phyloP scores from a whole-genome alignment of 129 eudicot species.

The Chrysanthemum lavandulifolium region DNA sequence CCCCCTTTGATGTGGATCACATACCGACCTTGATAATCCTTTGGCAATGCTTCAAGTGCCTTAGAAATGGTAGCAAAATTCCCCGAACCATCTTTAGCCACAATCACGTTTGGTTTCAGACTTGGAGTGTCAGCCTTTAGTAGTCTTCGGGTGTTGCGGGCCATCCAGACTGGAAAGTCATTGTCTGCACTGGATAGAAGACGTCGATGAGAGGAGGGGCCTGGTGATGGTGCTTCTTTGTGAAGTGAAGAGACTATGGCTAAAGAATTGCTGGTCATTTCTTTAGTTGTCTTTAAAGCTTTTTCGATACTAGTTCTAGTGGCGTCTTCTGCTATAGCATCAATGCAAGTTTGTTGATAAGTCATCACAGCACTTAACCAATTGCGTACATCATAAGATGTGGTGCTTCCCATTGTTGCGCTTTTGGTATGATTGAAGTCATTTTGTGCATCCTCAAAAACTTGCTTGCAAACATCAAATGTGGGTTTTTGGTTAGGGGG shows the following conservation, averaged over 20 bases:
- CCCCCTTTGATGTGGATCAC: constrained; percentile 64
- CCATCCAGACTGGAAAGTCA: constrained; percentile 50
- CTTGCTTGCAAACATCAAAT: constrained; percentile 49
- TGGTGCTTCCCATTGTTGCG: constrained; percentile 5
- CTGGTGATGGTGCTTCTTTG: constrained; percentile 16
- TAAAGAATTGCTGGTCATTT: constrained; percentile 65
- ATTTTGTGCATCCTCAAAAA: constrained; percentile 48
- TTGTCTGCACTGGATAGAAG: constrained; percentile 33
- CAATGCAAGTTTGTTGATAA: constrained; percentile 82
- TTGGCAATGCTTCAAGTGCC: constrained; percentile 52
- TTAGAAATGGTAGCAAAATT: constrained; percentile 45
- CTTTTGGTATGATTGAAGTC: constrained; percentile 47
- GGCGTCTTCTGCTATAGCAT: constrained; percentile 54
- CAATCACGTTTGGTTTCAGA: constrained; percentile 42
- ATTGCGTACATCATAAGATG: constrained; percentile 38
- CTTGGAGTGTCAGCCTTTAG: constrained; percentile 26
- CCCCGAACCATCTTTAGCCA: constrained; percentile 80
- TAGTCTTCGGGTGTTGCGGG: constrained; percentile 35
- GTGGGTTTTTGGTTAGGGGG: constrained; percentile 45
- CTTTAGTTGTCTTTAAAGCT: constrained; percentile 37
- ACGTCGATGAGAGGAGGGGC: constrained; percentile 22
- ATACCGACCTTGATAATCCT: constrained; percentile 47
- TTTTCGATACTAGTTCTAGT: constrained; percentile 35
- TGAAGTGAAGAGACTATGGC: constrained; percentile 45
- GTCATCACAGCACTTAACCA: constrained; percentile 73